These are phyloP conservation scores for Fusarium setosum DNA, from an alignment of 2,329 filamentous ascomycete genomes.

Conservation along the genomic window DNA sequence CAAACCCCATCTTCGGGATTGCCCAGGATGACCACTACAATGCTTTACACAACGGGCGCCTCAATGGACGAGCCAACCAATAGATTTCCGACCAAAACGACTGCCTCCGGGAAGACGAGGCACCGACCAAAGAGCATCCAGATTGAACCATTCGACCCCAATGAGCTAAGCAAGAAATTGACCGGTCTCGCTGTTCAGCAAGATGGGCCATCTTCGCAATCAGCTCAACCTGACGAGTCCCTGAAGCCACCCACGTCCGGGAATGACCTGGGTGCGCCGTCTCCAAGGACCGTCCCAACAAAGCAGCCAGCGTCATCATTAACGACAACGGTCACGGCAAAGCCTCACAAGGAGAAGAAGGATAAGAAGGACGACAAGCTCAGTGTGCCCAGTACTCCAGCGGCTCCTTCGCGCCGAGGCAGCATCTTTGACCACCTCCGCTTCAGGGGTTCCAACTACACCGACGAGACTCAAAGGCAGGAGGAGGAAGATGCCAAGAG, in stretches of 20 bases:
- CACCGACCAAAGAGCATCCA: conserved; percentile 39
- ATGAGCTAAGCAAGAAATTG: conserved; percentile 66
- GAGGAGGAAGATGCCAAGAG: conserved; percentile 25
- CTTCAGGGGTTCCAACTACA: conserved; percentile 42
- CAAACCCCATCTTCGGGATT: neutral
- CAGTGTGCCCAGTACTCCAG: conserved; percentile 1
- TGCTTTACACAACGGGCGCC: conserved; percentile 32
- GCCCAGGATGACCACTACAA: conserved; percentile 32
- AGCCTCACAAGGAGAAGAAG: conserved; percentile 19
- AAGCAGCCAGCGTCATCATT: conserved; percentile 1
- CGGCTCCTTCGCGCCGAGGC: conserved; percentile 26
- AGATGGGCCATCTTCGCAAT: conserved; percentile 43
- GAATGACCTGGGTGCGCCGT: conserved; percentile 12
- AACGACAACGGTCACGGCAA: conserved; percentile 11
- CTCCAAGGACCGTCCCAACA: conserved; percentile 15
- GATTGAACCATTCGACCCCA: conserved; percentile 59
- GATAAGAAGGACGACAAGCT: conserved; percentile 22
- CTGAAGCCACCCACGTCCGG: conserved; percentile 16
- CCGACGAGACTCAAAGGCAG: conserved; percentile 31
- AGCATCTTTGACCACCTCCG: conserved; percentile 39
- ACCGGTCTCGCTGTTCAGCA: conserved; percentile 62
- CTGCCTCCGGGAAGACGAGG: conserved; percentile 26
- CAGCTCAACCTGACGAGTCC: conserved; percentile 46
- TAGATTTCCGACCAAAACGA: conserved; percentile 12
- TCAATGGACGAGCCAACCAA: conserved; percentile 27